phyloP scores from a whole-genome alignment of 305 asterid genomes.

The Plantago lanceolata region DNA sequence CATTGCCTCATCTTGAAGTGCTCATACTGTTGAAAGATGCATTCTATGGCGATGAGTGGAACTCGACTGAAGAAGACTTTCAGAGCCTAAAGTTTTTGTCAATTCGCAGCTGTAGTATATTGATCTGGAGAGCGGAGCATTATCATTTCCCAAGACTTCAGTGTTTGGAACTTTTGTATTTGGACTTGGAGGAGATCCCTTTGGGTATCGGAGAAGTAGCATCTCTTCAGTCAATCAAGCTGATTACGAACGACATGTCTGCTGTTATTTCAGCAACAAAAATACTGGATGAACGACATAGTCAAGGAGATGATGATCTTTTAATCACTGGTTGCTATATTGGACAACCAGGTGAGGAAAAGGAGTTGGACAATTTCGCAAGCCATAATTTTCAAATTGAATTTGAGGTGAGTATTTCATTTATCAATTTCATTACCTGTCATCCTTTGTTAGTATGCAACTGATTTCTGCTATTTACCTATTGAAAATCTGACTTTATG shows the following conservation, averaged over 20 bases:
- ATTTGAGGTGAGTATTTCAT: neutral
- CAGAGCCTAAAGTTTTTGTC: neutral
- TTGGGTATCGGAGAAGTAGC: slow-evolving; percentile 1
- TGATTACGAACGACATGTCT: neutral
- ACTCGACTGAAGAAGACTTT: neutral
- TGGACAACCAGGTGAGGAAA: neutral
- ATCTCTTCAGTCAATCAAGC: neutral
- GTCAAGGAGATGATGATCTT: neutral
- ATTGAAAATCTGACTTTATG: no score
- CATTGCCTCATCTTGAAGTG: neutral
- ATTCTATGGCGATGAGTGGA: neutral
- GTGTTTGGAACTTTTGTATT: neutral
- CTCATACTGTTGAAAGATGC: neutral
- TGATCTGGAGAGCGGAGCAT: neutral
- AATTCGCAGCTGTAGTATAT: neutral
- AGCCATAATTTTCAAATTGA: neutral
- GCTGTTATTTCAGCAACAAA: neutral
- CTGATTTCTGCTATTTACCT: no score
- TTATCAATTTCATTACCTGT: no score
- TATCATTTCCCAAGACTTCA: neutral
- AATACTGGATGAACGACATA: neutral
- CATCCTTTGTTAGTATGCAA: no score
- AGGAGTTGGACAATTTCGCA: neutral
- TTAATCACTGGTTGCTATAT: neutral
- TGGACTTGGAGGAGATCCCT: slow-evolving; percentile 1